Evolutionary conservation across 768 basidiomycete species (phyloP), one percentile per base, ranked within the genome.

Genomic region (Lactifluus piperatus): DNA sequence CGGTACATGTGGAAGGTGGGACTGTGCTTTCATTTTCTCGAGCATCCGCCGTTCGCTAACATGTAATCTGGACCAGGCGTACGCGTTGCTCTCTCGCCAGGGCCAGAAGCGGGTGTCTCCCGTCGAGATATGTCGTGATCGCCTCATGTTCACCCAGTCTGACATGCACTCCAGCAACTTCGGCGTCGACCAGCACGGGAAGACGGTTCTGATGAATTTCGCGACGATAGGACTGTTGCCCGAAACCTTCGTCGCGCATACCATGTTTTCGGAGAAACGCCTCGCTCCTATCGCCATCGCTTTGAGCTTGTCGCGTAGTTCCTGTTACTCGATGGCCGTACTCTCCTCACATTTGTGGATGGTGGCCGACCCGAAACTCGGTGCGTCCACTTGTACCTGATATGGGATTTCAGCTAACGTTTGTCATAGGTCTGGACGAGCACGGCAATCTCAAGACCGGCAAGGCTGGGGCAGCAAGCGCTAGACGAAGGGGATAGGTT

Each of bases 101-200:
- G 37, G 4, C 37, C 37, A n/a, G 37, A 18, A 18, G 37, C 16
- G 9, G 37, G 2, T 36, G 20, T 34, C 32, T 22, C 49, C 32
- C 2, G 32, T 50, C 49, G 5, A 6, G 1, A 20, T 71, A 26
- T 22, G 45, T 36, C 44, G 57, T 57, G 71, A 71, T 5, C 62
- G 44, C 30, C 48, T 70, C 13, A 66, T 71, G 34, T 69, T 70
- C 66, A 68, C 55, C 43, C 71, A 72, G n/a, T n/a, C n/a, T n/a
- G n/a, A n/a, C n/a, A n/a, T n/a, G n/a, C n/a, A n/a, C n/a, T n/a
- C n/a, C n/a, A 56, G 58, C 62, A 71, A 70, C 60, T 72, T 72
- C 54, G 66, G 58, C 48, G 58, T 72, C 53, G 69, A 70, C 60
- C 51, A 65, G 34, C 16, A 64, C 32, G 67, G 67, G 47, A 66